phyloP scores from a whole-genome alignment of 495 filamentous ascomycete genomes.

The Aspergillus haitiensis region DNA sequence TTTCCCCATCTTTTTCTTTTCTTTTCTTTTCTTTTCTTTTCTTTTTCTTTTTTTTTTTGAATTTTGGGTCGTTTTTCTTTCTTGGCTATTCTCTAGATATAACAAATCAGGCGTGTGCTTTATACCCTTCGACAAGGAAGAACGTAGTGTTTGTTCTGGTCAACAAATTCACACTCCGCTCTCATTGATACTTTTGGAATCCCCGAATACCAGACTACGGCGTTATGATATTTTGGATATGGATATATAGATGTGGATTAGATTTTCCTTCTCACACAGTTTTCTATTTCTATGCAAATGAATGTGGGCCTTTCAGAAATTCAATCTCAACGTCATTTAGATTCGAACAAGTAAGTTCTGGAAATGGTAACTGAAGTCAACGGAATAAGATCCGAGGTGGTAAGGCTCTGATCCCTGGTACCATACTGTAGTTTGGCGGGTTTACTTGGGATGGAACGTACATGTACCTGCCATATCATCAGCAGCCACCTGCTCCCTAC shows the following conservation, averaged over 20 bases:
- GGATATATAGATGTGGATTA: background rate
- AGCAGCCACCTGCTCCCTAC: too few relatives aligned
- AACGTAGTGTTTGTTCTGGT: background rate
- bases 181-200: background rate
- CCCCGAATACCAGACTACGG: background rate
- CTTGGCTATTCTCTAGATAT: too few relatives aligned
- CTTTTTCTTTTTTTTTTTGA: background rate
- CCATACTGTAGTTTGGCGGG: background rate
- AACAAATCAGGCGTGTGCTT: slow-evolving; percentile 5
- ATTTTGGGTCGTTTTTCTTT: background rate
- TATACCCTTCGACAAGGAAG: background rate
- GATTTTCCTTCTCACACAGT: background rate
- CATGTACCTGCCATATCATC: background rate
- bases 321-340: too few relatives aligned
- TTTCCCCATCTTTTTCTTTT: background rate
- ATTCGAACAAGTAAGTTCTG: background rate
- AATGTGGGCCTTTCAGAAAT: background rate
- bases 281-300: background rate
- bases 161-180: background rate
- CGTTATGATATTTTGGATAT: background rate
- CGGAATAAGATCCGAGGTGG: too few relatives aligned
- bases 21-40: background rate
- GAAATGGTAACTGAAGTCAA: too few relatives aligned
- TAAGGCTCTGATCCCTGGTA: background rate
- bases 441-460: background rate